phyloP scores from a whole-genome alignment of 164 flowering plant genomes.

The Kingdonia uniflora region DNA sequence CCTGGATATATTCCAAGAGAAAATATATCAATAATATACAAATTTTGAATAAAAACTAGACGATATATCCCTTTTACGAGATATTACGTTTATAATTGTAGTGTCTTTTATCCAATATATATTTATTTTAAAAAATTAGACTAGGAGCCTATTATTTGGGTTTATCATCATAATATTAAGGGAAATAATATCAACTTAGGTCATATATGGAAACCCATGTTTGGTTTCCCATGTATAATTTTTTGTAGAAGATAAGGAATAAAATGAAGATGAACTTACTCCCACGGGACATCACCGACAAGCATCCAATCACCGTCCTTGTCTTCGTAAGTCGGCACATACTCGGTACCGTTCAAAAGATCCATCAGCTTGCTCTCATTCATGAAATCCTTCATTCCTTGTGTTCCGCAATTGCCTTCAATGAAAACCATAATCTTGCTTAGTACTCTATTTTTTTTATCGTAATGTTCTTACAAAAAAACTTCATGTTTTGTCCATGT shows the following conservation, averaged over 20 bases:
- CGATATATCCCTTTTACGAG: too few relatives aligned
- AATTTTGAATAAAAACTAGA: background rate
- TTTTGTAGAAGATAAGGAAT: background rate
- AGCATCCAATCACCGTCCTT: conserved; percentile 95
- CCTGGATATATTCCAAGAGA: conserved; percentile 14
- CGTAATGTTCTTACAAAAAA: too few relatives aligned
- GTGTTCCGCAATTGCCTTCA: conserved; percentile 50
- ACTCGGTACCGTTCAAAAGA: conserved; percentile 59
- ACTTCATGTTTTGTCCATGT: too few relatives aligned
- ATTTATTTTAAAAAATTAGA: too few relatives aligned
- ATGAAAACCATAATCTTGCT: background rate
- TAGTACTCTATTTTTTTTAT: too few relatives aligned
- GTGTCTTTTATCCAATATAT: too few relatives aligned
- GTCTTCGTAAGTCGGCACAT: conserved; percentile 76
- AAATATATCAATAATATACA: background rate
- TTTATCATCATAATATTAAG: too few relatives aligned
- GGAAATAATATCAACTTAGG: background rate
- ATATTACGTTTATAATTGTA: too few relatives aligned
- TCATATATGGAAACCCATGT: too few relatives aligned
- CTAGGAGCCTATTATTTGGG: too few relatives aligned
- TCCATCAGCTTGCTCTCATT: conserved; percentile 77
- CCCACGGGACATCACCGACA: conserved; percentile 88
- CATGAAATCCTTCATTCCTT: conserved; percentile 84
- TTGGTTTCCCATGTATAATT: too few relatives aligned
- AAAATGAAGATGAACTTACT: conserved; percentile 34